Percentiles rank a stretch among this genome's conserved stretches.
These are phyloP conservation scores for Rhynchospora pubera DNA, from an alignment of 176 grass and related monocot species.

Conservation along the genomic window DNA sequence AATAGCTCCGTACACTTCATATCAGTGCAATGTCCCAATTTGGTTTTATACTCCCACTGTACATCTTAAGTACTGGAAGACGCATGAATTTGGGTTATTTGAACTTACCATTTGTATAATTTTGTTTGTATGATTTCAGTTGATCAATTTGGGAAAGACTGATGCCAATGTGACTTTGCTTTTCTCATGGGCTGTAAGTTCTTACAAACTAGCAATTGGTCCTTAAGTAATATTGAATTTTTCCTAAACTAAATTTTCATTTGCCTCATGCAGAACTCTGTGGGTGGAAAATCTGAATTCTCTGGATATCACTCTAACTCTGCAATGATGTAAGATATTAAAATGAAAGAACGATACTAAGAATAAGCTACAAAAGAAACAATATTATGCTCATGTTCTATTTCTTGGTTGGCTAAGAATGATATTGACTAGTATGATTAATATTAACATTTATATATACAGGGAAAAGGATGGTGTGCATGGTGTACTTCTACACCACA, in stretches of 20 bases:
- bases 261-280: conserved; percentile 63
- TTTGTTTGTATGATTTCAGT: conserved; percentile 34
- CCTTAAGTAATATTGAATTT: not conserved
- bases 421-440: conserved; percentile 8
- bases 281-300: conserved; percentile 87
- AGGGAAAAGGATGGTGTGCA: conserved; percentile 86
- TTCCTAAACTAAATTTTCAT: conserved; percentile 1
- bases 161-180: conserved; percentile 73
- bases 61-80: not conserved
- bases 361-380: not conserved
- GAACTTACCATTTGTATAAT: conserved; percentile 24
- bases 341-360: not conserved
- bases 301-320: conserved; percentile 83
- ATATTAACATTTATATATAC: conserved; percentile 22
- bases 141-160: conserved; percentile 61
- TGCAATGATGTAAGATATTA: conserved; percentile 66
- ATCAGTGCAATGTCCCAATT: not conserved
- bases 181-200: conserved; percentile 98
- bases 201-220: not conserved
- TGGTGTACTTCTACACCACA: conserved; percentile 90
- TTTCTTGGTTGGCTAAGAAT: conserved; percentile 19
- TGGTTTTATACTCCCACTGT: not conserved
- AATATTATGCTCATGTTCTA: not conserved
- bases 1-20: not conserved
- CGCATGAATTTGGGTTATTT: conserved; percentile 6